phyloP scores from a whole-genome alignment of 164 flowering plant genomes.

The Cinnamomum micranthum region DNA sequence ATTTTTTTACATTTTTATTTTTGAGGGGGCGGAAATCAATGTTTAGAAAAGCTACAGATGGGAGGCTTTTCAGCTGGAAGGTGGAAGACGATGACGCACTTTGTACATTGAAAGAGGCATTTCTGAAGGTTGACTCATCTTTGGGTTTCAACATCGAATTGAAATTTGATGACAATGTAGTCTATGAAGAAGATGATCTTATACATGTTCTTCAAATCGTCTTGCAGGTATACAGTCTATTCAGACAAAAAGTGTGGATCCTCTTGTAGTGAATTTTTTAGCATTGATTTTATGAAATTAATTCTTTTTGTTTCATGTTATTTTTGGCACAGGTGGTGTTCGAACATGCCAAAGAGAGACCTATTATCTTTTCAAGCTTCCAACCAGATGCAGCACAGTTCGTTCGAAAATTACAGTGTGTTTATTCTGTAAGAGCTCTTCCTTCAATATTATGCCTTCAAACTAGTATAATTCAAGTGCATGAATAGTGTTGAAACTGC shows the following conservation, averaged over 20 bases:
- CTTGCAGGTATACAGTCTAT: conserved; percentile 32
- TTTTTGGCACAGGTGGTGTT: conserved; percentile 47
- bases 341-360: conserved; percentile 56
- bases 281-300: not conserved
- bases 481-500: not conserved
- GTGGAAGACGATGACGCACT: conserved; percentile 65
- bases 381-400: conserved; percentile 86
- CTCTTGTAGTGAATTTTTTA: not conserved
- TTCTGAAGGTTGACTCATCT: conserved; percentile 55
- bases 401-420: conserved; percentile 56
- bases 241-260: not conserved
- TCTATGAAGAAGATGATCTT: conserved; percentile 49
- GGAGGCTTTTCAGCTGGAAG: conserved; percentile 60
- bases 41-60: conserved; percentile 71
- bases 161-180: conserved; percentile 75
- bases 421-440: conserved; percentile 59
- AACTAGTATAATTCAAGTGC: not conserved
- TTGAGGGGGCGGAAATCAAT: conserved; percentile 48
- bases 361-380: conserved; percentile 78
- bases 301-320: not conserved
- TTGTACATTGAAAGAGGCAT: conserved; percentile 84
- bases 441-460: not conserved
- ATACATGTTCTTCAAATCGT: conserved; percentile 45
- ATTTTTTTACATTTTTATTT: too few relatives aligned
- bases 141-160: conserved; percentile 90